Evolutionary conservation across 2,329 filamentous ascomycete species (phyloP).

Genomic region (Orbilia brochopaga): DNA sequence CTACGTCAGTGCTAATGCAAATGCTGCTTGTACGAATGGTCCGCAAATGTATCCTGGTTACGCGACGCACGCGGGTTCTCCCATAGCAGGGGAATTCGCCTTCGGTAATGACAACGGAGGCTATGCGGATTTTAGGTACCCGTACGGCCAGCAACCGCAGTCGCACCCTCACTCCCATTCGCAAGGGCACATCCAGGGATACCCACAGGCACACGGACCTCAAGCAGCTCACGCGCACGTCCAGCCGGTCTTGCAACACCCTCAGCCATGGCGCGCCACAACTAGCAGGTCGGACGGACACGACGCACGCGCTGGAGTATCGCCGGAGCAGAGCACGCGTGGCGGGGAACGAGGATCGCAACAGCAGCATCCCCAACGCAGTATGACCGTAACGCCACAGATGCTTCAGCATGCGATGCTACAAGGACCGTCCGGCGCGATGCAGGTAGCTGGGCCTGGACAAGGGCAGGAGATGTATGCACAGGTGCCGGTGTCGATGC

Average conservation of each 20-base stretch:
- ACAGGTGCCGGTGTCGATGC: too few species aligned
- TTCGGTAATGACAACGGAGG: constrained; percentile 18
- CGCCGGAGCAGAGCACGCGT: constrained; percentile 13
- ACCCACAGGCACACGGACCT: background rate
- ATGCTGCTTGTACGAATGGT: background rate
- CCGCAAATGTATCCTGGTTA: background rate
- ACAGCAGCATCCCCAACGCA: constrained; percentile 13
- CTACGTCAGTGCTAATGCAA: constrained; percentile 9
- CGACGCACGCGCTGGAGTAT: background rate
- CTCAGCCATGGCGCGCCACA: constrained; percentile 29
- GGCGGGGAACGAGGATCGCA: background rate
- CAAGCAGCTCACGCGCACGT: constrained; percentile 1
- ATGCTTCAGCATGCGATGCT: constrained; percentile 37
- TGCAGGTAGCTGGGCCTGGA: too few species aligned
- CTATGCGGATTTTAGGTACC: constrained; percentile 22
- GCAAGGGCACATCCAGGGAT: background rate
- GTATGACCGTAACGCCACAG: constrained; percentile 36
- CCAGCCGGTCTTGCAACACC: constrained; percentile 26
- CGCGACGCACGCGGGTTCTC: background rate
- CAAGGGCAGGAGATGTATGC: too few species aligned
- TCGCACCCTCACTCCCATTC: background rate
- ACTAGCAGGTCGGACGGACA: constrained; percentile 4
- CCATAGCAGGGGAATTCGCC: constrained; percentile 4
- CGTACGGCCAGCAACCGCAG: constrained; percentile 6
- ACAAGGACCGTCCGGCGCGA: constrained; percentile 10